Base-by-base conservation (phyloP, 306 rosid genomes). In the Corylus heterophylla region DNA sequence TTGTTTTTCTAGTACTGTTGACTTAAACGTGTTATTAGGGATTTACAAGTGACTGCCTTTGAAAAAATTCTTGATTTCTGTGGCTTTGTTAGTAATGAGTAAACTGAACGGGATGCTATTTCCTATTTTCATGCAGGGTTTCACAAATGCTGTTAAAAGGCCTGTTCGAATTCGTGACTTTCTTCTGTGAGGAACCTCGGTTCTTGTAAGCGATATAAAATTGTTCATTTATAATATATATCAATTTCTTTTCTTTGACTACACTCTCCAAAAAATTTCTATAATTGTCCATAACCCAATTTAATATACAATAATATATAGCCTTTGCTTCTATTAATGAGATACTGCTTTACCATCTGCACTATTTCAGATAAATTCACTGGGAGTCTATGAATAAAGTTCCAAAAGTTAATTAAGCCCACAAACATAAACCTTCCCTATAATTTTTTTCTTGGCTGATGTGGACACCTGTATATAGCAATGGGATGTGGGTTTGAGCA, bases 121-220 rank as follows among this genome's bases (percentile, higher is more conserved):
- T 54, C 66, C 78, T 49, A 77, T 67, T 83, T 68, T 37, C 56
- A 58, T 83, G 83, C 87, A 92, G 98, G 98, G 98, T 63, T 94
- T 88, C 54, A 94, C 97, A 1, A 94, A 94, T 86, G 98, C 98
- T 22, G 92, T 94, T 54, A 91, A 92, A 85, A 86, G 97, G 83
- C 97, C 94, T 8, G 97, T 89, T 80, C 97, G 97, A 55, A 84
- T 94, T 20, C 90, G 94, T 2, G 97, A 94, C 76, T 94, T 94
- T 80, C 88, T 95, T 55, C 71, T 82, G 18, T 86, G 80, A 83
- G 64, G 22, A 66, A 78, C 58, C 51, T 49, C 77, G 67, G 56
- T 56, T 63, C 68, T 73, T 17, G 25, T 71, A 50, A 75, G 77
- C 69, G 17, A 51, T 54, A 47, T 72, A 39, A 12, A 73, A 31